Conservation (phyloP, 2,329 filamentous ascomycete species). For the Calonectria pauciramosa region DNA sequence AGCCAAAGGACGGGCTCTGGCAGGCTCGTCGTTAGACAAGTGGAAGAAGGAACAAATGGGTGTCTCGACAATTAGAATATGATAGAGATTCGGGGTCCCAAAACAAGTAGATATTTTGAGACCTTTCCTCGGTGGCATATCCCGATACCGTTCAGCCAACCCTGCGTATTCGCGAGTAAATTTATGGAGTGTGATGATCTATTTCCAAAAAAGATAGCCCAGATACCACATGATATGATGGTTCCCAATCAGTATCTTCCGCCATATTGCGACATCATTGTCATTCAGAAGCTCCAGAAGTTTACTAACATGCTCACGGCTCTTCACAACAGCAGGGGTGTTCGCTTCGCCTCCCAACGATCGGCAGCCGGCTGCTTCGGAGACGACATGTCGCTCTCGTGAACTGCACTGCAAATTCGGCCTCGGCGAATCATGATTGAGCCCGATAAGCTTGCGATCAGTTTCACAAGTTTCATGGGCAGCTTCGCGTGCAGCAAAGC, state of each 20-base stretch:
- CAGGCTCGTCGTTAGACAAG: background rate
- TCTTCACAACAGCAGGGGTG: background rate
- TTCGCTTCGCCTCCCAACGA: background rate
- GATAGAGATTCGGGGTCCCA: background rate
- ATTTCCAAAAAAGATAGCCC: background rate
- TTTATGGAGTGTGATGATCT: background rate
- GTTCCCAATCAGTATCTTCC: background rate
- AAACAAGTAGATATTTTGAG: background rate
- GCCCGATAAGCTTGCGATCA: background rate
- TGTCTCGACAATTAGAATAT: background rate
- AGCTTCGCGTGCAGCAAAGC: background rate
- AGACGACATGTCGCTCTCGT: background rate
- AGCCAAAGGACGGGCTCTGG: background rate
- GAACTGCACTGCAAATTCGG: background rate
- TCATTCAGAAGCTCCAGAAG: background rate
- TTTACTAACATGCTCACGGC: background rate
- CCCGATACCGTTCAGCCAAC: background rate
- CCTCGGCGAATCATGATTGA: background rate
- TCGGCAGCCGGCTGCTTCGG: slow-evolving; percentile 1
- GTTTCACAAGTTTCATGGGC: background rate
- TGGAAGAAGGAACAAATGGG: background rate
- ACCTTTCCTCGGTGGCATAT: background rate
- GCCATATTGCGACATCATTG: background rate
- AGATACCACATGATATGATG: background rate
- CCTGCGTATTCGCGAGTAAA: background rate